These are phyloP conservation scores for Epichloe bromicola DNA, from an alignment of 2,329 filamentous ascomycete genomes.

Conservation along the genomic window DNA sequence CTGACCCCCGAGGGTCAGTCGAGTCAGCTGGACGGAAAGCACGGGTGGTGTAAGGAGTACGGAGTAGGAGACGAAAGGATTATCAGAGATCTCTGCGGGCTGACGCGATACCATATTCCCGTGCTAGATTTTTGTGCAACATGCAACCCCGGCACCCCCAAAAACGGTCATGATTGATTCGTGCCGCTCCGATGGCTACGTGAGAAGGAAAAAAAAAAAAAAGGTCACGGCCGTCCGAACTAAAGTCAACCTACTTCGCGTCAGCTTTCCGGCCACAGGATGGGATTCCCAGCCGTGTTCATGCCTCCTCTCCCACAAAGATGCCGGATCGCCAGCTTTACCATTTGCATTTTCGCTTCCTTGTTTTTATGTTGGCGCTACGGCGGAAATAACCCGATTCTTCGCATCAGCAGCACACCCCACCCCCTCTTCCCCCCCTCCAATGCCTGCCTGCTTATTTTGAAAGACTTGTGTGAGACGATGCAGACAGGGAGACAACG, in stretches of 20 bases:
- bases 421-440: slow-evolving; percentile 6
- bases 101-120: background rate
- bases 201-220: background rate
- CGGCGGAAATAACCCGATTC: slow-evolving; percentile 22
- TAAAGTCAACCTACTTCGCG: background rate
- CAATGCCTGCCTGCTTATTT: background rate
- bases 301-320: slow-evolving; percentile 3
- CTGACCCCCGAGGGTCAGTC: background rate
- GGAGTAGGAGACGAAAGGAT: too few species aligned
- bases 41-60: background rate
- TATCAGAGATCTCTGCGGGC: background rate
- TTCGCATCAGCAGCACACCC: slow-evolving; percentile 13
- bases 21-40: background rate
- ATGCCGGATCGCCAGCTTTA: slow-evolving; percentile 4
- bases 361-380: slow-evolving; percentile 11
- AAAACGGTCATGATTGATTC: background rate
- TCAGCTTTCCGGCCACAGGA: background rate
- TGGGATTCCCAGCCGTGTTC: background rate
- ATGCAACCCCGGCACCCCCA: background rate
- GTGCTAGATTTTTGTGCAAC: background rate
- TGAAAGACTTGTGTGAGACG: background rate
- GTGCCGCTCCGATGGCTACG: background rate
- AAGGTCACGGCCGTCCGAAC: background rate
- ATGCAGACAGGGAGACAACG: background rate
- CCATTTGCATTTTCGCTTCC: slow-evolving; percentile 1